phyloP scores from a whole-genome alignment of 257 asterid species.

The Fraxinus americana region DNA sequence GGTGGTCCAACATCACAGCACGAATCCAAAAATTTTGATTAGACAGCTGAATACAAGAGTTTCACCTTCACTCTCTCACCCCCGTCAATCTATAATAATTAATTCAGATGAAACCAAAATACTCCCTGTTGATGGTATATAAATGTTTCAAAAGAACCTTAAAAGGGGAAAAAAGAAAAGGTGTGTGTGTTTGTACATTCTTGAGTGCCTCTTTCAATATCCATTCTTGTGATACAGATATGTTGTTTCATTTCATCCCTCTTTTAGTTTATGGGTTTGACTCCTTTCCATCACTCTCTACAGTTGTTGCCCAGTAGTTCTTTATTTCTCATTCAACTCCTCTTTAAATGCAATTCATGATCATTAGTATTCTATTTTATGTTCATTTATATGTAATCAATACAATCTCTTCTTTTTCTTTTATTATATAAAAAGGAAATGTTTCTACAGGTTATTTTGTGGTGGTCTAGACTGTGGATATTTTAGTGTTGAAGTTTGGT shows the following conservation, averaged over 20 bases:
- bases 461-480: neutral
- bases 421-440: neutral
- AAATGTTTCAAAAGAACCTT: neutral
- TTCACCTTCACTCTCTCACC: no score
- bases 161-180: conserved; percentile 3
- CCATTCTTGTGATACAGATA: conserved; percentile 35
- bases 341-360: conserved; percentile 14
- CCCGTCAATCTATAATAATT: neutral
- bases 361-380: neutral
- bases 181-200: neutral
- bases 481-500: no score
- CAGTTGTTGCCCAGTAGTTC: conserved; percentile 12
- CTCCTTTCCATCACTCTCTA: no score
- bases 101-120: conserved; percentile 1
- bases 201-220: conserved; percentile 37
- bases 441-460: neutral
- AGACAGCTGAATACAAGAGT: no score
- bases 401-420: neutral
- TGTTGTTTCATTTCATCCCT: conserved; percentile 17
- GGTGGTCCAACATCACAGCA: no score
- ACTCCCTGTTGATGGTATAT: neutral
- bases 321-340: neutral
- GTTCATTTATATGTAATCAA: neutral
- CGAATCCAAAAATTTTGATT: no score
- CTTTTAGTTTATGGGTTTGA: conserved; percentile 24